Percentiles rank a stretch among this genome's conserved stretches.
Conservation (phyloP, 192 early-diverging fungal genomes). For the Backusella luteola region DNA sequence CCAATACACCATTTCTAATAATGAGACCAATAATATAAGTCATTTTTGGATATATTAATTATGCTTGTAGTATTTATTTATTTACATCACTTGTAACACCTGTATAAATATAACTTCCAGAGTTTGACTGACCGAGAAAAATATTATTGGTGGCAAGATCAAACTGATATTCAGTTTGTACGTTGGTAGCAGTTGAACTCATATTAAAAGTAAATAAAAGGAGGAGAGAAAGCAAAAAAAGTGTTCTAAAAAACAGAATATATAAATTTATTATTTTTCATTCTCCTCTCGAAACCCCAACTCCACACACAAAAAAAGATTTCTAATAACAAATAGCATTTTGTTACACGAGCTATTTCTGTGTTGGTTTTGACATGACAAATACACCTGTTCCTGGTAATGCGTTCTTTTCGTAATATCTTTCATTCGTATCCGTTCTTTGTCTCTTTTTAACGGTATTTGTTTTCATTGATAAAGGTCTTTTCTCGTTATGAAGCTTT, state of each 20-base stretch:
- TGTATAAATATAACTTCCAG: slow-evolving; percentile 13
- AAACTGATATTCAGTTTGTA: slow-evolving; percentile 14
- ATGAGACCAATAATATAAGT: not conserved
- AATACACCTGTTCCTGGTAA: slow-evolving; percentile 10
- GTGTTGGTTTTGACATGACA: not conserved
- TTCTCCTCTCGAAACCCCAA: not conserved
- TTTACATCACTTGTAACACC: slow-evolving; percentile 6
- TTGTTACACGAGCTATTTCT: not conserved
- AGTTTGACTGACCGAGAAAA: not conserved
- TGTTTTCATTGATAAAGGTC: slow-evolving; percentile 38
- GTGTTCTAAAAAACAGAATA: not conserved
- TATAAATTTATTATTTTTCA: not conserved
- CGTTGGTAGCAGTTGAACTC: not conserved
- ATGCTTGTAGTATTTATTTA: not conserved
- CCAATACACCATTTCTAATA: slow-evolving; percentile 22
- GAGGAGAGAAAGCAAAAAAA: no score
- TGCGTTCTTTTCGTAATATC: not conserved
- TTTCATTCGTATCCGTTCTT: slow-evolving; percentile 13
- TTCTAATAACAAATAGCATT: not conserved
- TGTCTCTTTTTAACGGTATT: slow-evolving; percentile 35
- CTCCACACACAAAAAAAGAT: not conserved
- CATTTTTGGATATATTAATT: not conserved
- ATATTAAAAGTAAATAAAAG: not conserved
- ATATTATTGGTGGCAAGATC: slow-evolving; percentile 14
- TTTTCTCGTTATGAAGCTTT: slow-evolving; percentile 34